phyloP scores from a whole-genome alignment of 306 rosid genomes.

The Trifolium fragiferum region DNA sequence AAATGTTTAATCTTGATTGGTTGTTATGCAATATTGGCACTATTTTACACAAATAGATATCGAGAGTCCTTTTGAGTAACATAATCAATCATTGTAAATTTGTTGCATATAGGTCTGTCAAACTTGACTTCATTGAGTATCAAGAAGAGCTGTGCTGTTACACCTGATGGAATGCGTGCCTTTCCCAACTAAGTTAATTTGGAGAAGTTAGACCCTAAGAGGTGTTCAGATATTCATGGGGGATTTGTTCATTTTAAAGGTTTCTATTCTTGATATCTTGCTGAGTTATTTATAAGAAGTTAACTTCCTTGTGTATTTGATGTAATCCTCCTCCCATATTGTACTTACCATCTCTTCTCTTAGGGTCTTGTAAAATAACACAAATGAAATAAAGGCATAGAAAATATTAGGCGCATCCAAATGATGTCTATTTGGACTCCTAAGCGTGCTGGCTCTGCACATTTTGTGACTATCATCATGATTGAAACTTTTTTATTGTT shows the following conservation, averaged over 20 bases:
- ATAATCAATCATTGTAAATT: constrained; percentile 26
- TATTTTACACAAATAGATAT: constrained; percentile 13
- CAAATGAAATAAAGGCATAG: background rate
- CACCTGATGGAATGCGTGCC: constrained; percentile 67
- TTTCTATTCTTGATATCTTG: constrained; percentile 37
- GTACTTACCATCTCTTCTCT: constrained; percentile 13
- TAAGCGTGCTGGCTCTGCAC: no score
- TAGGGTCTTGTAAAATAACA: constrained; percentile 14
- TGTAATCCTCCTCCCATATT: background rate
- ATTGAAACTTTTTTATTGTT: constrained; percentile 30
- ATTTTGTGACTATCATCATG: constrained; percentile 24
- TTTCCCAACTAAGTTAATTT: constrained; percentile 64
- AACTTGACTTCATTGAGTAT: constrained; percentile 70
- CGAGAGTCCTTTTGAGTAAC: constrained; percentile 14
- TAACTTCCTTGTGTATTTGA: constrained; percentile 20
- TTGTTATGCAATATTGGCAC: constrained; percentile 31
- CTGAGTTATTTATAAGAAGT: constrained; percentile 18
- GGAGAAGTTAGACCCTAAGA: constrained; percentile 75
- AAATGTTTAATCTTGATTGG: background rate
- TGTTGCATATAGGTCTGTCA: constrained; percentile 57
- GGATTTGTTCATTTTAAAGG: constrained; percentile 82
- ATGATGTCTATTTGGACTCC: background rate
- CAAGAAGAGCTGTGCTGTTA: constrained; percentile 57
- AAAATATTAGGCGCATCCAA: constrained; percentile 1
- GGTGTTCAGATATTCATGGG: constrained; percentile 70